Evolutionary conservation across 2,329 filamentous ascomycete genomes (phyloP), one percentile per base, ranked within the genome.

Genomic region (Zelopaecilomyces penicillatus): DNA sequence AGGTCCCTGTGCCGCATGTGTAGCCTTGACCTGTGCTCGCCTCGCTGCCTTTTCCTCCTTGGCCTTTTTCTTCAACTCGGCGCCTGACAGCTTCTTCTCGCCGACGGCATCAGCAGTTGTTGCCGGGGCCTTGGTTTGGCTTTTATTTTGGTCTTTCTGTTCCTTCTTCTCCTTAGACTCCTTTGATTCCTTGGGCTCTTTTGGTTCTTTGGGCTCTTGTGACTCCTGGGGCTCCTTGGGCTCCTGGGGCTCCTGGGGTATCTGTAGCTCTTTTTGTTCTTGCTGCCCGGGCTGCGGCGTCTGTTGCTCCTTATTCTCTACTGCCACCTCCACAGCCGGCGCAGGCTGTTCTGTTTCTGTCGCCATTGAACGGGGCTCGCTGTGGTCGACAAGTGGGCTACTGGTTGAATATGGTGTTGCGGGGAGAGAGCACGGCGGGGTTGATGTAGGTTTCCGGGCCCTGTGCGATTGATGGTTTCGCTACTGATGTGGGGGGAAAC

Each of bases 1-100:
- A 8, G 67, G 67, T 19, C 63, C 62, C 45, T 65, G 65, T 2
- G 70, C 65, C 30, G 60, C 60, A 50, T 76, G 75, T 4, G 73
- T 70, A 30, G 71, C 70, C 61, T 83, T 87, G 57, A 75, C 79
- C 58, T 82, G 82, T 40, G 85, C 87, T 68, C 91, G 78, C 49
- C 87, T 76, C 39, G 89, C 89, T 42, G 86, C 85, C 69, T 96
- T 97, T 63, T 96, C 91, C 30, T 87, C 90, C 64, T 95, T 91
- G 50, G 85, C 84, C 62, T 80, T 82, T 57, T 90, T 91, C 68
- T 97, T 97, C 58, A 95, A 62, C 65, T 95, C 85, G 19, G 87
- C 88, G 32, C 76, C 76, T 2, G 85, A 80, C 30, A 86, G 69
- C 62, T 87, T 85, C 55, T 70, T 70, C 46, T 69, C 67, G 44